These are phyloP conservation scores for Sanghuangporus sanghuang DNA, from an alignment of 1,284 basidiomycete genomes.

Conservation along the genomic window DNA sequence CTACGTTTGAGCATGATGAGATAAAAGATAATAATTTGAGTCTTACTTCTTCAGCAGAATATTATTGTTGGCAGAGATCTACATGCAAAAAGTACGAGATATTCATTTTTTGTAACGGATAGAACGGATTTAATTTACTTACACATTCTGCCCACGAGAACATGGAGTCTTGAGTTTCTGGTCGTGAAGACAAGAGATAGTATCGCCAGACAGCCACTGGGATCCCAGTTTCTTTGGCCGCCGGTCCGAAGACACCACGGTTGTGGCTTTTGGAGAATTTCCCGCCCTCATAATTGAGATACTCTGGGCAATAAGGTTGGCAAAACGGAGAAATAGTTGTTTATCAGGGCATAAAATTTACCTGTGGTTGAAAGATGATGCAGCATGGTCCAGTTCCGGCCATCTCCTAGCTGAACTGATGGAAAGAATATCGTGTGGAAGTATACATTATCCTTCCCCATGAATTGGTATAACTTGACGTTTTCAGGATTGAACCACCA, in stretches of 20 bases:
- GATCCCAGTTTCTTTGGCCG: conserved; percentile 89
- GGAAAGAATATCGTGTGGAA: conserved; percentile 99
- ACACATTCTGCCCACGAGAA: conserved; percentile 98
- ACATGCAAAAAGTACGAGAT: not conserved
- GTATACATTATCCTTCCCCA: conserved; percentile 98
- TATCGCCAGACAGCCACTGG: conserved; percentile 96
- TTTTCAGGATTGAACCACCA: conserved; percentile 98
- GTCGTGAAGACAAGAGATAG: conserved; percentile 90
- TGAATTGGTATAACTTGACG: conserved; percentile 96
- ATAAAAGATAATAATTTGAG: not conserved
- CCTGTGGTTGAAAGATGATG: conserved; percentile 96
- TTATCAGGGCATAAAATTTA: conserved; percentile 29
- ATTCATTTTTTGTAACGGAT: not conserved
- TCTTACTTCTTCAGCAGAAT: conserved; percentile 88
- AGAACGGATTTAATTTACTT: conserved; percentile 24
- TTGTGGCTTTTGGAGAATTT: conserved; percentile 99
- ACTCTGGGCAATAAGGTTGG: conserved; percentile 53
- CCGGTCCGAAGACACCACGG: conserved; percentile 96
- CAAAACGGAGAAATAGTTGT: not conserved
- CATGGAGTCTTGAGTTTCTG: conserved; percentile 92
- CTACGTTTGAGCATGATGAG: conserved; percentile 5
- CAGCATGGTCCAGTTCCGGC: conserved; percentile 89
- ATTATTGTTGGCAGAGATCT: conserved; percentile 92
- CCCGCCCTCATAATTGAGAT: conserved; percentile 97
- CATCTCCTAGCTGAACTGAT: conserved; percentile 85